phyloP scores from a whole-genome alignment of 2,329 filamentous ascomycete genomes.

The Aspergillus felis region DNA sequence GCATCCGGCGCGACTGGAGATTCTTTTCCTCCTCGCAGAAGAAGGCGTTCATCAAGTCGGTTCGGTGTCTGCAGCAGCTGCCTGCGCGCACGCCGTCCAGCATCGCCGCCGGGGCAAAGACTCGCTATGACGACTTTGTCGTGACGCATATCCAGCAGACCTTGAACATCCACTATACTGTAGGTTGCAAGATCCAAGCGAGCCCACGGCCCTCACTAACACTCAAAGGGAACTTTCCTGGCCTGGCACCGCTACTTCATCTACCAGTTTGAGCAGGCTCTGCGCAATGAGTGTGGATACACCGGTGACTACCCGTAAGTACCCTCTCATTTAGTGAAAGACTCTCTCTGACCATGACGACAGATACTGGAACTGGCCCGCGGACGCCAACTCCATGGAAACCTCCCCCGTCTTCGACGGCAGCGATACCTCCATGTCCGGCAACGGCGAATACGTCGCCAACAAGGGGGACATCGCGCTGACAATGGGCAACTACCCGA shows the following conservation, averaged over 20 bases:
- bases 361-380: slow-evolving; percentile 48
- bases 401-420: slow-evolving; percentile 50
- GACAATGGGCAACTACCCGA: slow-evolving; percentile 20
- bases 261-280: slow-evolving; percentile 28
- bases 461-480: slow-evolving; percentile 20
- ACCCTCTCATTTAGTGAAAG: too few relatives aligned
- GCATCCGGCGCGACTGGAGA: slow-evolving; percentile 26
- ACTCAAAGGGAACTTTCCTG: slow-evolving; percentile 21
- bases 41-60: slow-evolving; percentile 43
- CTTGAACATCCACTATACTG: slow-evolving; percentile 39
- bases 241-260: slow-evolving; percentile 37
- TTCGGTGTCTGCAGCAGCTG: slow-evolving; percentile 42
- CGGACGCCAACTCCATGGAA: slow-evolving; percentile 33
- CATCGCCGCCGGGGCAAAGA: slow-evolving; percentile 42
- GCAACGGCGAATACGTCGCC: slow-evolving; percentile 40
- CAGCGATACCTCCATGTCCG: slow-evolving; percentile 43
- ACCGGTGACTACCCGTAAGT: slow-evolving; percentile 28
- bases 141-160: slow-evolving; percentile 50
- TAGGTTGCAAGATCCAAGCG: slow-evolving; percentile 4
- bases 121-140: slow-evolving; percentile 51
- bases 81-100: slow-evolving; percentile 33
- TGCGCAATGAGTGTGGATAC: slow-evolving; percentile 38
- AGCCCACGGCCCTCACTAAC: not conserved
- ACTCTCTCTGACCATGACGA: not conserved
- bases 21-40: slow-evolving; percentile 31